Percentiles rank a stretch among this genome's conserved stretches.
These are phyloP conservation scores for Fusarium clavum DNA, from an alignment of 2,329 filamentous ascomycete genomes.

Conservation along the genomic window DNA sequence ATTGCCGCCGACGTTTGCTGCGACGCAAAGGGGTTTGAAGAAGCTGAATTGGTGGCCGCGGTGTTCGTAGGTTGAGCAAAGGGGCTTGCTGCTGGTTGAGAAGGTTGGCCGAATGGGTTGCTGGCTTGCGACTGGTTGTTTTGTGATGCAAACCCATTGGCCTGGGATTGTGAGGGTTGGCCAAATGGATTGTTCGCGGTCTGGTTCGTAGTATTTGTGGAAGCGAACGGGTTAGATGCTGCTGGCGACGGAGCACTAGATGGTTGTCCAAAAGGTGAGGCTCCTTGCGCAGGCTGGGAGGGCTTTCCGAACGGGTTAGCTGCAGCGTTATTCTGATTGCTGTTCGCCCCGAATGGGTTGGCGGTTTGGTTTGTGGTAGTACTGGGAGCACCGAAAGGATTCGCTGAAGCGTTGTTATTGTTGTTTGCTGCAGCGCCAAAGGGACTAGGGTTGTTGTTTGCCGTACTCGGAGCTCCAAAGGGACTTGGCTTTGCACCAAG, in stretches of 20 bases:
- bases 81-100: conserved; percentile 26
- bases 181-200: conserved; percentile 46
- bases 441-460: conserved; percentile 42
- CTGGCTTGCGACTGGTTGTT: conserved; percentile 37
- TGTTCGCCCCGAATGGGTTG: conserved; percentile 38
- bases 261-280: conserved; percentile 41
- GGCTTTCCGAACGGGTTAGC: conserved; percentile 47
- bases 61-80: conserved; percentile 46
- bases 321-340: conserved; percentile 29
- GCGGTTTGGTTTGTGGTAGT: conserved; percentile 29
- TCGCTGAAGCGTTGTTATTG: conserved; percentile 41
- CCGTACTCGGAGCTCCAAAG: conserved; percentile 47
- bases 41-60: background rate
- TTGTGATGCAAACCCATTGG: conserved; percentile 42
- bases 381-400: conserved; percentile 46
- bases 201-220: conserved; percentile 30
- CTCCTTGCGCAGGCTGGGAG: conserved; percentile 24
- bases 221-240: conserved; percentile 47
- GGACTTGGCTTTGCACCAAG: conserved; percentile 55
- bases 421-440: conserved; percentile 43
- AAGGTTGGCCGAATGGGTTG: conserved; percentile 46
- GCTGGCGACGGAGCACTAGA: conserved; percentile 20
- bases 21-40: conserved; percentile 45
- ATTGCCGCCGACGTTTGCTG: conserved; percentile 23
- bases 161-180: conserved; percentile 40